Evolutionary conservation across 345 rosid genomes (phyloP).

Genomic region (Moricandia arvensis): DNA sequence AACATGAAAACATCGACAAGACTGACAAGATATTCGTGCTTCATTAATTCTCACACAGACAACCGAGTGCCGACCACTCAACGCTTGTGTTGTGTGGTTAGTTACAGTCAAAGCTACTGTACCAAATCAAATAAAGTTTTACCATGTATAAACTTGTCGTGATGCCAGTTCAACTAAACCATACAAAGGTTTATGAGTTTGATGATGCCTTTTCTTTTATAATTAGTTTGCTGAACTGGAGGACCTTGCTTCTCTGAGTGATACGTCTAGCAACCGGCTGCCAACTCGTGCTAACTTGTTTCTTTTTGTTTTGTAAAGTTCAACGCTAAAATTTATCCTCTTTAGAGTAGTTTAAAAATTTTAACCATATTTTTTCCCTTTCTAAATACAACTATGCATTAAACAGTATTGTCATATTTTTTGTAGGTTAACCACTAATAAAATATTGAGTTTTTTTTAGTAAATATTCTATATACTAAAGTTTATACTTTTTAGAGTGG

Average conservation of each 20-base stretch:
- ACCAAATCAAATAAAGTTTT: constrained; percentile 78
- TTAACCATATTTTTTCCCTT: too few species aligned
- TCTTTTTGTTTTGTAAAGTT: too few species aligned
- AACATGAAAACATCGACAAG: constrained; percentile 25
- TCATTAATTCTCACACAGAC: constrained; percentile 4
- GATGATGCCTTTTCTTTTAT: background rate
- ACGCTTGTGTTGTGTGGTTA: constrained; percentile 20
- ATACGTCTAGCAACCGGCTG: constrained; percentile 40
- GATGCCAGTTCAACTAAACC: background rate
- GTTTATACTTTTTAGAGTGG: too few species aligned
- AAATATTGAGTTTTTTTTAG: too few species aligned
- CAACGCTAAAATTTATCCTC: too few species aligned
- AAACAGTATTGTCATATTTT: too few species aligned
- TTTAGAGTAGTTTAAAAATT: too few species aligned
- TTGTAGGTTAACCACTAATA: too few species aligned
- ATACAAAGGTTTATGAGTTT: background rate
- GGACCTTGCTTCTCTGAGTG: constrained; percentile 71
- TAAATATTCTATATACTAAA: too few species aligned
- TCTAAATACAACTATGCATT: too few species aligned
- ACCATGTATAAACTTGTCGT: background rate
- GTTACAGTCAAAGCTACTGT: constrained; percentile 74
- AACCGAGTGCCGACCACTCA: background rate
- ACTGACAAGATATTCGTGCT: constrained; percentile 18
- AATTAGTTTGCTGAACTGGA: constrained; percentile 51
- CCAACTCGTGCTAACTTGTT: background rate